Evolutionary conservation across 164 flowering plant genomes (phyloP), one percentile per base, ranked within the genome.

Genomic region (Santalum album): DNA sequence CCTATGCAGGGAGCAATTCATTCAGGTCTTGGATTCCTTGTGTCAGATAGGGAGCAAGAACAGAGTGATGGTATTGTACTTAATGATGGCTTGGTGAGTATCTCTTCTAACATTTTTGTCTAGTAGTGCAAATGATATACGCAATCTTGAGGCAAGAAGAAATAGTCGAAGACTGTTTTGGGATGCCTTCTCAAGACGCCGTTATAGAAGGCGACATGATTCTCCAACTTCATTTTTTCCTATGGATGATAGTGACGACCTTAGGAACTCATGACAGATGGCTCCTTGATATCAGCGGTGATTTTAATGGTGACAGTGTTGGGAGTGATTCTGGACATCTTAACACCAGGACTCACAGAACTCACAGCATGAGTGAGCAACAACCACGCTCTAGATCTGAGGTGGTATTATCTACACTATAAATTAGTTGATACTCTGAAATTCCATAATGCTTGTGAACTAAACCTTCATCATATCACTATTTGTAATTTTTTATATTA

Each of bases 131-230:
- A 60, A 68, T 60, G 82, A 76, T 55, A 34, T 69, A 57, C 72
- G 68, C 61, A 59, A 60, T 36, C 82, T 52, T 25, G 88, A 81
- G n/a, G 74, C 69, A 48, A 81, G 90, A 67, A 69, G 82, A 60
- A 79, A 71, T 60, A 72, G 80, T 59, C 75, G 87, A 71, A 83
- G 92, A 64, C 54, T 81, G 39, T 81, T 85, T 62, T 85, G 86
- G 87, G 88, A 85, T 83, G 83, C 92, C 44, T 83, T 85, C 63
- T 81, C 90, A 63, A 78, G 94, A 63, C 80, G 77, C 25, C 67
- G 73, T 67, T 81, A 87, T 60, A 72, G 87, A 65, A 74, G 86
- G 60, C 76, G 54, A 60, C 57, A 46, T 60, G 86, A 82, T 66
- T 72, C 82, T 19, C 68, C 81, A 34, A 54, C 75, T 54, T 45